Conservation (phyloP, 768 basidiomycete genomes). For the Boletus rubescentipes region DNA sequence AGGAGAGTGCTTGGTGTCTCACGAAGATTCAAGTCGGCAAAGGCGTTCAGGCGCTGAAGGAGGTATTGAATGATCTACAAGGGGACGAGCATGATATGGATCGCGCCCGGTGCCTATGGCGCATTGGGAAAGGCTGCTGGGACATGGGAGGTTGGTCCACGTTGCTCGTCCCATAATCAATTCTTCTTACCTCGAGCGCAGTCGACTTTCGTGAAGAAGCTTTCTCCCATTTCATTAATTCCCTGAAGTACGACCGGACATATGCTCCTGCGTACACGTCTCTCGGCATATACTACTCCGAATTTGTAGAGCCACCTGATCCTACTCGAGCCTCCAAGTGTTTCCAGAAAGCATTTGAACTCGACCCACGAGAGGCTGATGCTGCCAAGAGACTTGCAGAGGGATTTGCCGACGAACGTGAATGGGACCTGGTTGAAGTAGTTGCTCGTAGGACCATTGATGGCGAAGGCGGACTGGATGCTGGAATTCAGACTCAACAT, state of each 20-base stretch:
- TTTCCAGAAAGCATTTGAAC: conserved; percentile 97
- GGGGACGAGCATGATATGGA: conserved; percentile 53
- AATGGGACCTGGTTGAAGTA: conserved; percentile 95
- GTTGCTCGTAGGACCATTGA: conserved; percentile 92
- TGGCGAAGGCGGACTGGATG: conserved; percentile 81
- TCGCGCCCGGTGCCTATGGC: conserved; percentile 80
- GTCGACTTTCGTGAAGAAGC: conserved; percentile 58
- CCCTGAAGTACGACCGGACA: conserved; percentile 69
- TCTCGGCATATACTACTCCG: conserved; percentile 85
- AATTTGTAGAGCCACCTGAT: conserved; percentile 70
- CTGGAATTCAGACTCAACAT: conserved; percentile 48
- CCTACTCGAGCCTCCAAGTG: conserved; percentile 87
- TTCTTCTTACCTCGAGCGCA: conserved; percentile 24
- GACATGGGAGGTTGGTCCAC: conserved; percentile 58
- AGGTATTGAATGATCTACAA: conserved; percentile 43
- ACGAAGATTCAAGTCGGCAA: conserved; percentile 49
- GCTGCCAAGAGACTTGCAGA: conserved; percentile 84
- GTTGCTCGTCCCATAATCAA: neutral
- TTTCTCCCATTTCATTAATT: conserved; percentile 74
- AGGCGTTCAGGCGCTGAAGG: conserved; percentile 48
- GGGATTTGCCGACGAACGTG: conserved; percentile 88
- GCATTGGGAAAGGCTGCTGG: conserved; percentile 79
- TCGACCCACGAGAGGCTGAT: conserved; percentile 84
- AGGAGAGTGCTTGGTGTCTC: conserved; percentile 85
- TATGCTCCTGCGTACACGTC: conserved; percentile 95